Evolutionary conservation across 2,329 filamentous ascomycete species (phyloP), one percentile per base, ranked within the genome.

Genomic region (Westerdykella aurantiaca): DNA sequence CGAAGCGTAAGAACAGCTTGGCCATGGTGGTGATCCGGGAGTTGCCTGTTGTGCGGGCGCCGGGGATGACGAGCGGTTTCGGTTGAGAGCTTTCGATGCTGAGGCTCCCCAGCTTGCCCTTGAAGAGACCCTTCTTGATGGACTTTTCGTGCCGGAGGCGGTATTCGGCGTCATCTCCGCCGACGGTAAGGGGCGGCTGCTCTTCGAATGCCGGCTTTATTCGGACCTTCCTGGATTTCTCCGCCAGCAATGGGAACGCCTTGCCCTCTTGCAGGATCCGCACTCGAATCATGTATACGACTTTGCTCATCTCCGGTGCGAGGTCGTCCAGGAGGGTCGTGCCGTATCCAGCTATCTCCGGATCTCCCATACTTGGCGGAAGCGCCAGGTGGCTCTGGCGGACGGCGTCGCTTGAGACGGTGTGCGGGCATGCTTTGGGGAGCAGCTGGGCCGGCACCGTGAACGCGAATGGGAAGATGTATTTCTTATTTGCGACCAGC

Each of bases 391-490:
- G 82, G 1, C 72, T 73, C 17, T 74, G 68, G 42, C 74, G 71
- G 42, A 84, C 68, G 31, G 76, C 70, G 21, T 71, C 65, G 47
- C 76, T 75, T 18, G 68, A 68, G 14, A 73, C 70, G 33, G 59
- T 53, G 63, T 85, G 81, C 14, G 67, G 68, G 64, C 82, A 85
- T 37, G 77, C 65, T 48, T 75, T 74, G 5, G 80, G 80, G 0
- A 85, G 72, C 4, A 85, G 66, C 14, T 75, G 74, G 29, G 76
- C 69, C 0, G 82, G 82, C 1, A 85, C 71, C 43, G 80, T 78
- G 55, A 85, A 85, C 21, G 73, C 74, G 58, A 85, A 85, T 1
- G 79, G 77, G 45, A 83, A 80, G 7, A 63, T 71, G 61, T 84
- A 83, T 10, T 67, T 71, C 47, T 69, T 70, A 11, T 75, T 76